Base-by-base conservation (phyloP, 805 yeast species). In the Candida insectalens region DNA sequence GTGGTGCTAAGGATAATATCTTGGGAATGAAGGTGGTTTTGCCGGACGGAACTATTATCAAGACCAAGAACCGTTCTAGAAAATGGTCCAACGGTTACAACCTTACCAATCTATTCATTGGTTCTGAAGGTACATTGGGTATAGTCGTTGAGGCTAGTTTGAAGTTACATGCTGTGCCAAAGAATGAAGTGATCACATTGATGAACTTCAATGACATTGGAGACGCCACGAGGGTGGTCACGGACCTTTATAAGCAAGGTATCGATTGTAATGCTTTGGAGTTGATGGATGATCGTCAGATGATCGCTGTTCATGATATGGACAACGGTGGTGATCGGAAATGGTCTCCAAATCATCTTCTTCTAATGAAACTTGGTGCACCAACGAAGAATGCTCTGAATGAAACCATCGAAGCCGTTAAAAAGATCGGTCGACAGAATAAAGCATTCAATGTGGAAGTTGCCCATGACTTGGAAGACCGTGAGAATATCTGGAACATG, bases 11-110 rank as follows among this genome's bases (percentile, higher is more conserved):
- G 47, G 85, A 82, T 50, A 76, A 80, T 49, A 72, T 79, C 3
- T 50, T 81, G 16, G 72, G 71, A 34, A 51, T 81, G 39, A 83
- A 83, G 0, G 83, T 82, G 18, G 89, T 83, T 6, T 57, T 82
- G 19, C 84, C 92, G 4, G 94, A 83, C 55, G 92, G 94, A 1
- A 76, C 85, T 1, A 59, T 83, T 13, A 63, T 83, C 33, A 82
- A 77, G 55, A 83, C 94, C 0, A 73, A 73, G 45, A 76, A 70
- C 42, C 65, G 92, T 50, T 85, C 92, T 3, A 66, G 82, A 45
- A 82, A 83, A 47, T 71, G 85, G 2, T 71, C 83, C 38, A 87
- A 88, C 17, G 92, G 94, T 6, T 82, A 82, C 51, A 81, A 80
- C 47, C 59, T 82, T 50, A 83, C 82, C 32, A 77, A 80, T n/a